A percentile compares a stretch with the other conserved stretches of the same genome.
Evolutionary conservation across 805 yeast genomes (phyloP).

Genomic region (Ogataea trehaloabstinens): DNA sequence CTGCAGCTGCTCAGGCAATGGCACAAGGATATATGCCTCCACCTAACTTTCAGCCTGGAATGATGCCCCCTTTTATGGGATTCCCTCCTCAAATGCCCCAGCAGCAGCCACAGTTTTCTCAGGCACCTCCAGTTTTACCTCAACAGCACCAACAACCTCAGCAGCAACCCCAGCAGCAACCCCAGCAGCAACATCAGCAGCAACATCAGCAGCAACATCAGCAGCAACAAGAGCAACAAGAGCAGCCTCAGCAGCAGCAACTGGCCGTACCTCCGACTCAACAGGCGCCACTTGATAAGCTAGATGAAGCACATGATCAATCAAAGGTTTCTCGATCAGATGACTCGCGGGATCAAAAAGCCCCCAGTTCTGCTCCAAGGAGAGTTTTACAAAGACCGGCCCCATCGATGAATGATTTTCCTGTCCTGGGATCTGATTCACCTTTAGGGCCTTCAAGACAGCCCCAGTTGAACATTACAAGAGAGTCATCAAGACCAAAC

Average conservation of each 20-base stretch:
- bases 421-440: slow-evolving; percentile 1
- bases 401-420: slow-evolving; percentile 3
- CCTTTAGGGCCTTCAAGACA: neutral
- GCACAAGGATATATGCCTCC: slow-evolving; percentile 29
- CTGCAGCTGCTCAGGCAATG: slow-evolving; percentile 34
- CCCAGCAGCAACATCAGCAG: slow-evolving; percentile 7
- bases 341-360: neutral
- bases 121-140: slow-evolving; percentile 11
- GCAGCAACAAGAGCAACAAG: slow-evolving; percentile 5
- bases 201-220: slow-evolving; percentile 6
- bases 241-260: slow-evolving; percentile 3
- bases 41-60: slow-evolving; percentile 24
- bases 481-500: neutral
- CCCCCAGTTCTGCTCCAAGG: neutral
- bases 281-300: slow-evolving; percentile 2
- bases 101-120: slow-evolving; percentile 21
- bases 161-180: slow-evolving; percentile 20
- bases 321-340: neutral
- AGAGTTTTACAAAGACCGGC: slow-evolving; percentile 6
- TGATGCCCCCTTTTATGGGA: slow-evolving; percentile 24
- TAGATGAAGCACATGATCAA: slow-evolving; percentile 7
- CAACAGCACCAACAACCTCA: slow-evolving; percentile 20
- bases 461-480: neutral
- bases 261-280: slow-evolving; percentile 9
- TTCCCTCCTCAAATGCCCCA: slow-evolving; percentile 20